These are phyloP conservation scores for Lasiodiplodia sp. DNA, from an alignment of 2,329 filamentous ascomycete species.

Conservation along the genomic window DNA sequence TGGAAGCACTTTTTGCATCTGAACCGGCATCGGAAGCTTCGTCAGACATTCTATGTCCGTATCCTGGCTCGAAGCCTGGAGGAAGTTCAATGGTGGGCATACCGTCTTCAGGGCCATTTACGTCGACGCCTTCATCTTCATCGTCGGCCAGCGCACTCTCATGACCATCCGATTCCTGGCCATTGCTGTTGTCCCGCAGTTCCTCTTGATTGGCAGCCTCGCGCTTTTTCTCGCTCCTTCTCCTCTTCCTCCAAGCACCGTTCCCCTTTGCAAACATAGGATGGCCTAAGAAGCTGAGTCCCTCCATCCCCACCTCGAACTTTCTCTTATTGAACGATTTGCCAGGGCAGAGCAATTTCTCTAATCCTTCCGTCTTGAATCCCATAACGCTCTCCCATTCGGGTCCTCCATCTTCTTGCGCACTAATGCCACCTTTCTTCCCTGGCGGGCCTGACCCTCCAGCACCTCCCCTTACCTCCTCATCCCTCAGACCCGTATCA, in stretches of 20 bases:
- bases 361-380: constrained; percentile 48
- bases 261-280: constrained; percentile 52
- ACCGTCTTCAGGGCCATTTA: constrained; percentile 16
- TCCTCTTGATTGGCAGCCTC: constrained; percentile 9
- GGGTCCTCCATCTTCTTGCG: constrained; percentile 39
- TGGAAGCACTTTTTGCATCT: constrained; percentile 49
- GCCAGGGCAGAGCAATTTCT: constrained; percentile 49
- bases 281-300: constrained; percentile 49
- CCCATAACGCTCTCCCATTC: constrained; percentile 50
- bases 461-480: constrained; percentile 20
- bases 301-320: constrained; percentile 51
- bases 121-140: constrained; percentile 33
- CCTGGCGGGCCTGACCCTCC: constrained; percentile 31
- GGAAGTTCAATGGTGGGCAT: constrained; percentile 41
- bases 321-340: constrained; percentile 49
- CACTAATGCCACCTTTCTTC: constrained; percentile 31
- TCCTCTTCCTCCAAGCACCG: constrained; percentile 49
- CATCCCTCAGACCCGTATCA: constrained; percentile 34
- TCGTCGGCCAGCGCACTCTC: constrained; percentile 31
- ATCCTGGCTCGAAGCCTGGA: constrained; percentile 48
- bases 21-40: constrained; percentile 46
- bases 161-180: constrained; percentile 9
- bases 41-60: constrained; percentile 47
- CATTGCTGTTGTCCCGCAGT: not conserved
- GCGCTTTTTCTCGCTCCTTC: constrained; percentile 35